Evolutionary conservation across 371 early-diverging fungal genomes (phyloP), one percentile per base, ranked within the genome.

Genomic region (Amoeboaphelidium occidentale): DNA sequence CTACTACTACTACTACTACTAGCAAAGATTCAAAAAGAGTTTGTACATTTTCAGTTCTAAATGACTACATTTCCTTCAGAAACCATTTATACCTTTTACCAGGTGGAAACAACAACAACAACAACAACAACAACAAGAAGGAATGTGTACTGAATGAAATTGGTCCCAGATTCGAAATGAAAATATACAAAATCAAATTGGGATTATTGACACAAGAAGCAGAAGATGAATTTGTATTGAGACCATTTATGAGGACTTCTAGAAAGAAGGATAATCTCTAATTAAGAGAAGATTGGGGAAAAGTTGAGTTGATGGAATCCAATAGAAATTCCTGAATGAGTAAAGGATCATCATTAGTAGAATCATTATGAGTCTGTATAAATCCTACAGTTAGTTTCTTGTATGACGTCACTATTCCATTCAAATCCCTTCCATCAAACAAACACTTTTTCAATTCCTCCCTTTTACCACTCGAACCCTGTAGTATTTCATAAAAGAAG

Each of bases 111-210:
- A 28, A 48, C n/a, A 26, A 17, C 58, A 76, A 92, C 58, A 96
- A 97, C 58, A 92, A 93, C 65, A 92, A 92, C 17, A 93, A 69
- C 65, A 72, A 75, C 45, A 85, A 88, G 65, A 85, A 83, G 54
- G 80, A 90, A 49, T 86, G 88, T 1, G 78, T 86, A 55, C 64
- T 97, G 44, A 84, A 85, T 27, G 94, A 93, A 61, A 89, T 93
- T n/a, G 92, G 93, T 0, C 97, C 97, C 32, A 76, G 94, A 43
- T 97, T 97, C 59, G 93, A 94, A 63, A 84, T 94, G 88, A 44
- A 62, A 81, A 79, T 80, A 46, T 94, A 86, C 62, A 85, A 94
- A 60, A 89, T 94, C 64, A 78, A 79, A 60, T 62, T 88, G 45
- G 93, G 89, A 20, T 42, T 43, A 12, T n/a, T 27, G 23, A 28